phyloP scores from a whole-genome alignment of 495 filamentous ascomycete species.

The Aspergillus avenaceus region DNA sequence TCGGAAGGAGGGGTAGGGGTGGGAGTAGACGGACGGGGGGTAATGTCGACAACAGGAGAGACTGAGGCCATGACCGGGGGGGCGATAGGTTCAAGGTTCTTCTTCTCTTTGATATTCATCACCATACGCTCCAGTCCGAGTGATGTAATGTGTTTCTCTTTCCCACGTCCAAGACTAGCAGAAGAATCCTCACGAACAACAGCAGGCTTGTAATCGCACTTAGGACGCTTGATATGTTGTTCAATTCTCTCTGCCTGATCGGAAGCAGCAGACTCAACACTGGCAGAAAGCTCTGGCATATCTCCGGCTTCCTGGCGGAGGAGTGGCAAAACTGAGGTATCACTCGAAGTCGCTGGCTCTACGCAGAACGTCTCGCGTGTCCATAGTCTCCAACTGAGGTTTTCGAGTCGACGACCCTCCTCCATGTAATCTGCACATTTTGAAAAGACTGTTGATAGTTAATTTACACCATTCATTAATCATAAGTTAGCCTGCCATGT shows the following conservation, averaged over 20 bases:
- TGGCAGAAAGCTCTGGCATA: constrained; percentile 83
- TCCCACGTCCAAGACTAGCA: constrained; percentile 57
- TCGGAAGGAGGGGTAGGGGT: constrained; percentile 38
- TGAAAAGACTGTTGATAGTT: constrained; percentile 68
- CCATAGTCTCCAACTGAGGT: constrained; percentile 95
- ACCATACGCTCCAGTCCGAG: constrained; percentile 87
- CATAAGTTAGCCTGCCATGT: neutral
- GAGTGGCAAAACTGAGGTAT: constrained; percentile 39
- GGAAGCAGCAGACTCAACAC: constrained; percentile 78
- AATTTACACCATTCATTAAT: constrained; percentile 3
- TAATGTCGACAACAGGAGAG: constrained; percentile 52
- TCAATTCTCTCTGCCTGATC: constrained; percentile 70
- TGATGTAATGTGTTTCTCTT: constrained; percentile 87
- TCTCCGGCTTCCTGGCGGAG: constrained; percentile 49
- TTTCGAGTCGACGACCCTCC: constrained; percentile 87
- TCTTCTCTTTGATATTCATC: constrained; percentile 75
- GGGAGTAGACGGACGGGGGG: constrained; percentile 40
- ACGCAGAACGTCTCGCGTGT: constrained; percentile 95
- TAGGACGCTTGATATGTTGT: constrained; percentile 52
- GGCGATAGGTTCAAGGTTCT: constrained; percentile 60
- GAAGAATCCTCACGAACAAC: constrained; percentile 48
- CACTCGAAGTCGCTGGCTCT: constrained; percentile 55
- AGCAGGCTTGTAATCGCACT: constrained; percentile 39
- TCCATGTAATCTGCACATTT: constrained; percentile 93
- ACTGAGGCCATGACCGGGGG: constrained; percentile 36